phyloP scores from a whole-genome alignment of 2,329 filamentous ascomycete genomes.

The Diaporthe ilicicola region DNA sequence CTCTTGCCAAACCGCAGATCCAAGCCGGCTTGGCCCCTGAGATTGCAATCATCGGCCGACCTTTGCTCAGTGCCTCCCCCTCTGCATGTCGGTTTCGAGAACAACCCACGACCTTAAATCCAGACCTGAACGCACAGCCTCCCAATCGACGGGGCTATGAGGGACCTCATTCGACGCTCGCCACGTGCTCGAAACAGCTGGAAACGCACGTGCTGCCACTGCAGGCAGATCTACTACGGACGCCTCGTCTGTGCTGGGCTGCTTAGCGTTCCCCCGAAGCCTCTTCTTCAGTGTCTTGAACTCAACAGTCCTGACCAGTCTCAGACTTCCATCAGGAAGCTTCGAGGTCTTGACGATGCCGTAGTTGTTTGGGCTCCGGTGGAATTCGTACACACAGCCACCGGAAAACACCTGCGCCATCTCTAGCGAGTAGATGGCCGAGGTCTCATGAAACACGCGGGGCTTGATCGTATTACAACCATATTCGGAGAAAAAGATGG shows the following conservation, averaged over 20 bases:
- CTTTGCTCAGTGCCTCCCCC: not conserved
- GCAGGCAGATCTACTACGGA: not conserved
- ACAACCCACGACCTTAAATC: constrained; percentile 1
- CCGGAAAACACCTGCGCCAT: constrained; percentile 65
- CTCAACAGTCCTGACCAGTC: not conserved
- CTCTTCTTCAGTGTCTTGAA: constrained; percentile 21
- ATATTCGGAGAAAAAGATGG: constrained; percentile 68
- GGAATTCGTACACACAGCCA: constrained; percentile 69
- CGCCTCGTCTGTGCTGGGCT: not conserved
- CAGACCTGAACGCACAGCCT: not conserved
- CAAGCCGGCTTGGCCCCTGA: not conserved
- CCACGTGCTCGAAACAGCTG: not conserved
- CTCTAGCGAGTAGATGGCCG: constrained; percentile 60
- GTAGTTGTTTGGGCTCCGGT: constrained; percentile 55
- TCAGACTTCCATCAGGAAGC: not conserved
- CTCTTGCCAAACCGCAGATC: not conserved
- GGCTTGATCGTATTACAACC: constrained; percentile 61
- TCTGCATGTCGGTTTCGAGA: not conserved
- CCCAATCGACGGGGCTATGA: not conserved
- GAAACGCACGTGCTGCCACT: not conserved
- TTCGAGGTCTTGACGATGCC: constrained; percentile 49
- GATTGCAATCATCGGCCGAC: not conserved
- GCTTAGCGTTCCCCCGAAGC: not conserved
- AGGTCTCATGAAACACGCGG: constrained; percentile 65
- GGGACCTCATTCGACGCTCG: not conserved